Percentiles rank a stretch among this genome's conserved stretches.
Evolutionary conservation across 2,329 filamentous ascomycete species (phyloP).

Genomic region (Escovopsis weberi): DNA sequence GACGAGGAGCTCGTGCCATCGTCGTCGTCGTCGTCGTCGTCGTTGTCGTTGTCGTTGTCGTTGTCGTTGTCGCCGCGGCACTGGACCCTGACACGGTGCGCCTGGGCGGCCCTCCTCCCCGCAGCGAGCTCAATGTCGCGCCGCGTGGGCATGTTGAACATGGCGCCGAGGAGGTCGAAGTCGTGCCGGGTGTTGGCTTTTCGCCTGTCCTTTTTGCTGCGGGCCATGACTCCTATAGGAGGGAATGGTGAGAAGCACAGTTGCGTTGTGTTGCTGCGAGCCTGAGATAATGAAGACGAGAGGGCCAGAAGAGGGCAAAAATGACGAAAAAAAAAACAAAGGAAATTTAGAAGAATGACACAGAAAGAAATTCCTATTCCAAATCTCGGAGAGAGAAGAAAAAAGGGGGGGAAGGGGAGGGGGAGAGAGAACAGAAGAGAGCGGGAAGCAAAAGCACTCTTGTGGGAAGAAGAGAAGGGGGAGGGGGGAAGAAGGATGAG

Average conservation of each 20-base stretch:
- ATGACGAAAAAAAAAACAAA: not conserved
- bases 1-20: not conserved
- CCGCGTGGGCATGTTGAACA: conserved; percentile 10
- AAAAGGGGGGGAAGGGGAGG: not conserved
- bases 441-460: not conserved
- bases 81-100: not conserved
- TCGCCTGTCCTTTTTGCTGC: conserved; percentile 5
- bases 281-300: not conserved
- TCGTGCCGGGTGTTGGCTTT: conserved; percentile 2
- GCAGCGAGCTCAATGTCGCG: conserved; percentile 5
- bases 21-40: not conserved
- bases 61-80: conserved; percentile 4
- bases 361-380: too few species aligned
- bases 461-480: not conserved
- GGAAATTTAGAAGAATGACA: not conserved
- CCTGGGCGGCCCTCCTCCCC: not conserved
- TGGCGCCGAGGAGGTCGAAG: conserved; percentile 8
- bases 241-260: not conserved
- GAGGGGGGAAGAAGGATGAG: not conserved
- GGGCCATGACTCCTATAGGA: conserved; percentile 5
- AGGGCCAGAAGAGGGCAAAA: not conserved
- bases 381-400: not conserved
- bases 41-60: not conserved
- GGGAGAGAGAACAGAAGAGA: not conserved
- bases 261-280: not conserved